phyloP scores from a whole-genome alignment of 352 stramenopile species.

The Poterioochromonas sp. region DNA sequence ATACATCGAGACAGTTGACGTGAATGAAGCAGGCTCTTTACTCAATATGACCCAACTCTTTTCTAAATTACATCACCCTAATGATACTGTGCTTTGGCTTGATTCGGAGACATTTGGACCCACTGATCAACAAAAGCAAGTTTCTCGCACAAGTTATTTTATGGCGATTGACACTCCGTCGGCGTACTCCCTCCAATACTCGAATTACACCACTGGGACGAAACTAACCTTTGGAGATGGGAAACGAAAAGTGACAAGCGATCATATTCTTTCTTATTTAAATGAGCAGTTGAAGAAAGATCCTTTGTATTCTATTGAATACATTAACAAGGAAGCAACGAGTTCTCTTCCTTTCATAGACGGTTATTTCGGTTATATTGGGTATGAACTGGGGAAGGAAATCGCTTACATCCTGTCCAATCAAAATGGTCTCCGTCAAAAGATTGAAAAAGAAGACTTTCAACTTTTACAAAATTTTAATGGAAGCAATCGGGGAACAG shows the following conservation, averaged over 20 bases:
- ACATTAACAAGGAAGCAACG: neutral
- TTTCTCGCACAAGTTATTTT: neutral
- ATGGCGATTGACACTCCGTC: neutral
- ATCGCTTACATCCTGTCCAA: neutral
- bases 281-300: too few species aligned
- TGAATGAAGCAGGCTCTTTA: neutral
- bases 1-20: neutral
- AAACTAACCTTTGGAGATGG: neutral
- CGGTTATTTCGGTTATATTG: conserved; percentile 6
- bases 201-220: neutral
- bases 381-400: conserved; percentile 17
- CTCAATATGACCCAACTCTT: neutral
- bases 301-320: too few species aligned
- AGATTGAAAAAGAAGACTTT: neutral
- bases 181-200: neutral
- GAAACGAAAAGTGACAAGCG: too few species aligned
- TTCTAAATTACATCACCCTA: neutral
- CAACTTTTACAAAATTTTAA: too few species aligned
- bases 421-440: too few species aligned
- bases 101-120: too few species aligned
- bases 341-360: conserved; percentile 9
- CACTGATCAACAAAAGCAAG: neutral
- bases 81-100: neutral
- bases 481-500: too few species aligned
- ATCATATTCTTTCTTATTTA: too few species aligned